Evolutionary conservation across 2,329 filamentous ascomycete species (phyloP), one percentile per base, ranked within the genome.

Genomic region (Cladophialophora bantiana): DNA sequence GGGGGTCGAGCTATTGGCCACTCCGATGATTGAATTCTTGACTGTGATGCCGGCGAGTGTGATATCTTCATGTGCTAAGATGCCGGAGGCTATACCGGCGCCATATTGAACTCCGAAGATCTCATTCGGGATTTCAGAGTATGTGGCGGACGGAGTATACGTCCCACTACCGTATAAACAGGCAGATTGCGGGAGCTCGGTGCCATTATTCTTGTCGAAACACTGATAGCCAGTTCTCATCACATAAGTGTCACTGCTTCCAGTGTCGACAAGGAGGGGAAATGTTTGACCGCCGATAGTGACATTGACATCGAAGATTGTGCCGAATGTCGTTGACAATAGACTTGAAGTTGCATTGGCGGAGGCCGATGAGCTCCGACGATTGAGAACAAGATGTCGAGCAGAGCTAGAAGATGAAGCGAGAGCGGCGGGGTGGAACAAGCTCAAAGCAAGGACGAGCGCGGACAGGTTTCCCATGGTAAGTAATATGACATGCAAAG

Each of bases 161-260:
- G 68, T 64, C 4, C 62, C 20, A n/a, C 34, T 32, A 12, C 69
- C 72, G 45, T 74, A 76, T 1, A 53, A 61, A 54, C 74, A 75
- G 1, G 53, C 53, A 26, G 53, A 18, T 56, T 64, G 63, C 12
- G 64, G 59, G n/a, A 67, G 55, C 12, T 59, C 38, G 13, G 60
- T 42, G 20, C 59, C 57, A 32, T 57, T 64, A 12, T 12, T 61
- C 26, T 56, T 35, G 50, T 80, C 73, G n/a, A 78, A 65, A 67
- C 81, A 82, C 26, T 67, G 65, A 50, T 77, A 81, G 2, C 75
- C 75, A 0, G 59, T 68, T 34, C 75, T 66, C 3, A 78, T 75
- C 1, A 83, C 71, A 79, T 82, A 84, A 0, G 81, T 83, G 63
- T 84, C 83, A 59, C 78, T 80, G 62, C 80, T 82, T 10, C 82